These are phyloP conservation scores for Podospora anserina DNA, from an alignment of 495 filamentous ascomycete genomes.

Conservation along the genomic window DNA sequence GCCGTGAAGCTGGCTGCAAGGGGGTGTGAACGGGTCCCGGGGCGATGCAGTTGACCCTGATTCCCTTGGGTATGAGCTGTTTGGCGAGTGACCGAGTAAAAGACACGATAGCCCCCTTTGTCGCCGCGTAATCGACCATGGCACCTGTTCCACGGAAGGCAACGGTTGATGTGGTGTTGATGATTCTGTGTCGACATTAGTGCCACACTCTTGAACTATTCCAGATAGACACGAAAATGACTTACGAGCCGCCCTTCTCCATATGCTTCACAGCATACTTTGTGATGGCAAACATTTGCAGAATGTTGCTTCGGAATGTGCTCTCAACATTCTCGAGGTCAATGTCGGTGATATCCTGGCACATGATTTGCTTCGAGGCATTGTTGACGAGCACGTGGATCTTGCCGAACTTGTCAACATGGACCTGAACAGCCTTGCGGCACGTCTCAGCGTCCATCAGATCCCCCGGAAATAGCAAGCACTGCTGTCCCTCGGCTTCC, in stretches of 20 bases:
- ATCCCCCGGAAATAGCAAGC: constrained; percentile 48
- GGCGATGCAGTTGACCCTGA: constrained; percentile 62
- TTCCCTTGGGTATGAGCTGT: constrained; percentile 56
- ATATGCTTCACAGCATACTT: constrained; percentile 59
- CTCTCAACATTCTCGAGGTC: constrained; percentile 48
- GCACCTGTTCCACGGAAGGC: constrained; percentile 51
- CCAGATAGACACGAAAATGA: neutral
- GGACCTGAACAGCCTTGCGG: constrained; percentile 47
- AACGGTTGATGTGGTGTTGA: constrained; percentile 58
- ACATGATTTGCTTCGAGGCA: constrained; percentile 55
- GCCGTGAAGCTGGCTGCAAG: constrained; percentile 53
- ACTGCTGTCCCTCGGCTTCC: constrained; percentile 44
- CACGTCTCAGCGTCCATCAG: constrained; percentile 48
- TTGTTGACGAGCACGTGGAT: constrained; percentile 63
- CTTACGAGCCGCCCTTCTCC: constrained; percentile 46
- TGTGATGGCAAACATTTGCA: constrained; percentile 60
- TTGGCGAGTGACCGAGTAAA: constrained; percentile 58
- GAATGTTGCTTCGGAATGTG: constrained; percentile 57
- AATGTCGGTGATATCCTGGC: constrained; percentile 51
- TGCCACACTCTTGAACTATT: neutral
- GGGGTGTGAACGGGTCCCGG: constrained; percentile 60
- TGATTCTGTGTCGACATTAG: constrained; percentile 45
- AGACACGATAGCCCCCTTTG: constrained; percentile 59
- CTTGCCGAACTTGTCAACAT: constrained; percentile 47
- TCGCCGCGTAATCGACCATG: constrained; percentile 60